Evolutionary conservation across 148 eudicot genomes (phyloP), one percentile per base, ranked within the genome.

Genomic region (Selenicereus undatus): DNA sequence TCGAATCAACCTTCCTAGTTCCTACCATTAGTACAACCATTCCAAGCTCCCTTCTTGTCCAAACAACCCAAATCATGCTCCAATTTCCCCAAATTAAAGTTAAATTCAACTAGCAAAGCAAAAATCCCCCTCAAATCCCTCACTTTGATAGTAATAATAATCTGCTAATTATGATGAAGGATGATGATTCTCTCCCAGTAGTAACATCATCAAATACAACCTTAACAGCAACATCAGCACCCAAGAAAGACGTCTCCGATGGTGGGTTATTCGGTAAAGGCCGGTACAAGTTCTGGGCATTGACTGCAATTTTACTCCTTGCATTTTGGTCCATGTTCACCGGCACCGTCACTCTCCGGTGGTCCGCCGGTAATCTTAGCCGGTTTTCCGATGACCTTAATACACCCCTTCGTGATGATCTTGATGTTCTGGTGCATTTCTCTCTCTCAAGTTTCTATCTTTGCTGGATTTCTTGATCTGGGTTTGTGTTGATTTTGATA

Each of bases 301-400:
- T 95, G 54, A 87, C 91, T 8, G 98, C 94, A 24, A 91, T 95
- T 74, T 68, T 93, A 21, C 86, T 95, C 27, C 85, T 95, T 8
- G 98, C 98, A 10, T 91, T 93, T 79, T 95, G 98, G 95, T 95
- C 98, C 13, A 93, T 95, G 93, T 85, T 95, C 81, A 91, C 97
- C 87, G 97, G 98, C 58, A 91, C 95, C 75, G 97, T 91, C 85
- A 88, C 94, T 39, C 98, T 95, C 81, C 95, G 95, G 0, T 89
- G 93, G 93, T 93, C 97, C 75, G 92, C 90, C 76, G 90, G 90
- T 14, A 84, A 88, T 71, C 92, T 94, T 71, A 81, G 90, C 73
- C 89, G 78, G 21, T 75, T 91, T 51, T 79, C 87, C 74, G 90
- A 92, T 27, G 89, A 84, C 24, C 54, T 88, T 48, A 88, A 87